phyloP scores from a whole-genome alignment of 352 stramenopile species.

The Pythium phragmiticola region DNA sequence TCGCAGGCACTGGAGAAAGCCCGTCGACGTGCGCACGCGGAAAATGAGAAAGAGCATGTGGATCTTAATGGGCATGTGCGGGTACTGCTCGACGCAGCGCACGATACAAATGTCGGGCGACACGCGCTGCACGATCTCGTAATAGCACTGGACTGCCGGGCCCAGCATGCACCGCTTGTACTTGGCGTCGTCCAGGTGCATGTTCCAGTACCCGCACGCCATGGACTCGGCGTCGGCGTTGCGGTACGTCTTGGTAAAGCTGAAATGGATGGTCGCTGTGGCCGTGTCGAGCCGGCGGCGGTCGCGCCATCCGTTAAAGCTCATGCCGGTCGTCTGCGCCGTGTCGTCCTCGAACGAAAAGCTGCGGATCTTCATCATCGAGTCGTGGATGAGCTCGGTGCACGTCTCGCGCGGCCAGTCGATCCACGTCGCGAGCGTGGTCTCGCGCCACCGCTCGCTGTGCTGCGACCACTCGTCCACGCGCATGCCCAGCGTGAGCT shows the following conservation, averaged over 20 bases:
- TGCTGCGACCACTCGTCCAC: conserved; percentile 4
- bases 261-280: conserved; percentile 11
- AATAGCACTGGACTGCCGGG: conserved; percentile 7
- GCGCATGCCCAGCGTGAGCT: neutral
- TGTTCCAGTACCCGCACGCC: conserved; percentile 12
- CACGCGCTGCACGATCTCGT: conserved; percentile 13
- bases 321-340: conserved; percentile 2
- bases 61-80: conserved; percentile 4
- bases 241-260: conserved; percentile 12
- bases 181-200: neutral
- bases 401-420: conserved; percentile 9
- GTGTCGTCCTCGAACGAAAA: neutral
- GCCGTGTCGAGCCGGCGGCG: conserved; percentile 5
- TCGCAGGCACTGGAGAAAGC: conserved; percentile 7
- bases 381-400: conserved; percentile 4
- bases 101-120: conserved; percentile 15
- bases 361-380: neutral
- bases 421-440: neutral
- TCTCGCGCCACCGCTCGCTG: neutral
- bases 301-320: conserved; percentile 19
- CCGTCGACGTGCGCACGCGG: conserved; percentile 6
- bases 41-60: conserved; percentile 16
- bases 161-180: conserved; percentile 3
- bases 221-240: conserved; percentile 11
- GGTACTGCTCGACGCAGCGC: conserved; percentile 17